These are phyloP conservation scores for Peterozyma toletana DNA, from an alignment of 805 yeast species.

Conservation along the genomic window DNA sequence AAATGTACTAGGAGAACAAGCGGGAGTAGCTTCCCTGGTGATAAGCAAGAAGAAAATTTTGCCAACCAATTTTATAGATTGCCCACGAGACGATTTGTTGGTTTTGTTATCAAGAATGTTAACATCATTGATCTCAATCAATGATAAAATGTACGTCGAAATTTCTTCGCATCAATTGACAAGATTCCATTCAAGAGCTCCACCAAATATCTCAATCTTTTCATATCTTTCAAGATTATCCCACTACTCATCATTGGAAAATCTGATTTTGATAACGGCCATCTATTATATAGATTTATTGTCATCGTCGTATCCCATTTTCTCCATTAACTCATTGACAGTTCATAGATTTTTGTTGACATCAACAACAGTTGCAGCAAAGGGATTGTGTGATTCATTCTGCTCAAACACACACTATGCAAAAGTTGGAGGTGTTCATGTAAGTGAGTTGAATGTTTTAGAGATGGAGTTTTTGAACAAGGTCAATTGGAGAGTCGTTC, in stretches of 20 bases:
- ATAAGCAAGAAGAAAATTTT: slow-evolving; percentile 14
- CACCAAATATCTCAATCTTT: slow-evolving; percentile 78
- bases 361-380: slow-evolving; percentile 85
- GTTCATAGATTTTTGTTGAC: slow-evolving; percentile 89
- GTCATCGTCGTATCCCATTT: slow-evolving; percentile 68
- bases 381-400: slow-evolving; percentile 88
- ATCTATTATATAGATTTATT: slow-evolving; percentile 88
- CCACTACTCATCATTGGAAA: slow-evolving; percentile 79
- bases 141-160: slow-evolving; percentile 41
- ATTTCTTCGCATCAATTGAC: slow-evolving; percentile 47
- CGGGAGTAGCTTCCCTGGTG: too few relatives aligned
- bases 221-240: slow-evolving; percentile 73
- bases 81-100: slow-evolving; percentile 66
- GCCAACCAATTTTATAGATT: slow-evolving; percentile 51
- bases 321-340: slow-evolving; percentile 83
- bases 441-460: slow-evolving; percentile 74
- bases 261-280: slow-evolving; percentile 71
- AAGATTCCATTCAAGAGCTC: slow-evolving; percentile 87
- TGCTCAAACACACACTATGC: slow-evolving; percentile 90
- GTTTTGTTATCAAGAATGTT: slow-evolving; percentile 74
- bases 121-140: slow-evolving; percentile 61
- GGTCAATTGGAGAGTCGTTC: slow-evolving; percentile 73
- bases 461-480: slow-evolving; percentile 82
- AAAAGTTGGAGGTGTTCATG: slow-evolving; percentile 88
- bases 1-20: too few relatives aligned